These are phyloP conservation scores for Neofusicoccum parvum DNA, from an alignment of 2,329 filamentous ascomycete species.

Conservation along the genomic window DNA sequence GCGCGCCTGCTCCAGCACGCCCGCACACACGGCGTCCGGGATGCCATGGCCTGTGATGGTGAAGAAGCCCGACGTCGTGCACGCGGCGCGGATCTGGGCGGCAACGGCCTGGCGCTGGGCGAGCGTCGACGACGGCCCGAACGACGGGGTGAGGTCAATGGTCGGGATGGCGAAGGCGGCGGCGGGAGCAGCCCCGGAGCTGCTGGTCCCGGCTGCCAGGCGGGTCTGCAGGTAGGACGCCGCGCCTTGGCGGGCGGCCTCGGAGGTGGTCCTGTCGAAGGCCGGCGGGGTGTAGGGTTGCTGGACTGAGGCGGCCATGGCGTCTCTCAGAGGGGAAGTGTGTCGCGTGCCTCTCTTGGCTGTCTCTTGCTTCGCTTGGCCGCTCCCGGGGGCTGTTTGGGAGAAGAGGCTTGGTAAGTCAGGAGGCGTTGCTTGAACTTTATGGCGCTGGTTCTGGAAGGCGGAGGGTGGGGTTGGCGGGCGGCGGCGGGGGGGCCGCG, in stretches of 20 bases:
- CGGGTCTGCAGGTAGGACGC: conserved; percentile 14
- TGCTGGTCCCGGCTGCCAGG: background rate
- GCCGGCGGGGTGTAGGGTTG: background rate
- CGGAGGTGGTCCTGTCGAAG: conserved; percentile 16
- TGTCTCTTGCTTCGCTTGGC: background rate
- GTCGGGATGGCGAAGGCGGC: conserved; percentile 38
- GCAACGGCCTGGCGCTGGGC: conserved; percentile 41
- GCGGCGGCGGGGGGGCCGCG: background rate
- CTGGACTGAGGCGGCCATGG: conserved; percentile 13
- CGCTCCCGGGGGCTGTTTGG: background rate
- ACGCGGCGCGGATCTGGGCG: conserved; percentile 41
- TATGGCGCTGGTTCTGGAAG: background rate
- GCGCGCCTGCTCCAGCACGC: conserved; percentile 40
- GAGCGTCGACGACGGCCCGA: conserved; percentile 30
- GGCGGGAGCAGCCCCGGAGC: background rate
- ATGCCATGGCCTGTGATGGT: conserved; percentile 44
- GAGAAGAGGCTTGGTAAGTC: background rate
- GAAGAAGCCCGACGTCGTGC: conserved; percentile 44
- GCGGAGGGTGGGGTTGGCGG: background rate
- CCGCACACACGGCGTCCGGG: conserved; percentile 29
- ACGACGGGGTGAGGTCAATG: conserved; percentile 42
- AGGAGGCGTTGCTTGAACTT: background rate
- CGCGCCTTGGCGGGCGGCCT: conserved; percentile 16
- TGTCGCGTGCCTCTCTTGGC: background rate
- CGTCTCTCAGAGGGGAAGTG: background rate